These are phyloP conservation scores for Solanum peruvianum DNA, from an alignment of 257 asterid species.

Conservation along the genomic window DNA sequence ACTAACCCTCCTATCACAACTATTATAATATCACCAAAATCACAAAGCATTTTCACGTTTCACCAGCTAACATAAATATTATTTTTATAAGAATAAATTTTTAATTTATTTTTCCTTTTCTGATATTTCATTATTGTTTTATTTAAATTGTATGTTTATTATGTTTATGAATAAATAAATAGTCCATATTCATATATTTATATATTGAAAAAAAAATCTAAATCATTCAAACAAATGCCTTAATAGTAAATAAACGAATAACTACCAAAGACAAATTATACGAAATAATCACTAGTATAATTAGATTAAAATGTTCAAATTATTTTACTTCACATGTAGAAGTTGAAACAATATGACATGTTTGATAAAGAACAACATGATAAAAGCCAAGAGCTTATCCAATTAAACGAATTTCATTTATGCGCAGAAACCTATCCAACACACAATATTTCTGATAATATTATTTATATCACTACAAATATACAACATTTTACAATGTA, in stretches of 20 bases:
- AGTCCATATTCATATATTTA: background rate
- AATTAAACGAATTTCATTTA: no score
- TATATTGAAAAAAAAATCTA: background rate
- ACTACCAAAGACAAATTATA: background rate
- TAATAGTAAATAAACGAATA: no score
- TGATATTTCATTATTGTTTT: no score
- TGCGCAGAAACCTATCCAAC: no score
- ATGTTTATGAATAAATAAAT: no score
- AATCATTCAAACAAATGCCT: background rate
- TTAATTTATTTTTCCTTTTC: no score
- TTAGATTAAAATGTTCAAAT: background rate
- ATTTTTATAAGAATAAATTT: fast-evolving
- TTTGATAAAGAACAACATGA: background rate
- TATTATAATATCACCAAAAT: background rate
- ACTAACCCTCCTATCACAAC: no score
- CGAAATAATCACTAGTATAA: background rate
- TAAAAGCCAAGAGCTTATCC: background rate
- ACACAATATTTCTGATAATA: no score
- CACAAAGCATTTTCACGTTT: background rate
- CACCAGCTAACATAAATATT: no score
- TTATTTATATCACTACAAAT: no score
- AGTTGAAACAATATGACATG: background rate
- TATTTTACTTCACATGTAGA: background rate
- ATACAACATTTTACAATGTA: no score
- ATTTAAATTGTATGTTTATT: no score